A percentile compares a stretch with the other conserved stretches of the same genome.
These are phyloP conservation scores for Hibiscus syriacus DNA, from an alignment of 345 rosid species.

Conservation along the genomic window DNA sequence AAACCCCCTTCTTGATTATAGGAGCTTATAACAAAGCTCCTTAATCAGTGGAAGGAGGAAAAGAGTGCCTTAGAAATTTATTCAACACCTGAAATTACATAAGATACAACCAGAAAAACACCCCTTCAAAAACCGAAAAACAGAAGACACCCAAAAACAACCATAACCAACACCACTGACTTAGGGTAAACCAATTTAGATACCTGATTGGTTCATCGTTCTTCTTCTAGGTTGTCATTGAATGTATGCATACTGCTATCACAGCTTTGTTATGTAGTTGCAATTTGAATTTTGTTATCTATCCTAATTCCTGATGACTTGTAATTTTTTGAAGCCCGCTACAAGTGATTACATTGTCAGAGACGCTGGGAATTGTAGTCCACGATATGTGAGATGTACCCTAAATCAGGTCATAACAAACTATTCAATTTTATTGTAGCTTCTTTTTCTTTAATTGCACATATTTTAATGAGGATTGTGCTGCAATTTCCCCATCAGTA, in stretches of 20 bases:
- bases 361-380: conserved; percentile 97
- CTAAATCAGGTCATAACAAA: conserved; percentile 68
- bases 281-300: conserved; percentile 3
- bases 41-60: no score
- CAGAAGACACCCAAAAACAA: no score
- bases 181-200: no score
- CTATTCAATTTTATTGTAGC: conserved; percentile 13
- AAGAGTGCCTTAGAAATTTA: no score
- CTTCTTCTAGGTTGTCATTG: neutral
- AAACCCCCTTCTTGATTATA: no score
- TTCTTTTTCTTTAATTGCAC: neutral
- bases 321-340: conserved; percentile 62
- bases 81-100: no score
- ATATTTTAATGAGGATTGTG: neutral
- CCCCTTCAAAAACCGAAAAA: no score
- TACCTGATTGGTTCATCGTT: neutral
- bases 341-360: conserved; percentile 76
- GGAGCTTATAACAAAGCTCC: no score
- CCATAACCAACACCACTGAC: no score
- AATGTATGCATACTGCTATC: neutral
- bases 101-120: no score
- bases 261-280: neutral
- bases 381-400: conserved; percentile 97
- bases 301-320: conserved; percentile 11
- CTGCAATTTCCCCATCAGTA: neutral